phyloP scores from a whole-genome alignment of 192 early-diverging fungal genomes.

The Backusella macrospora region DNA sequence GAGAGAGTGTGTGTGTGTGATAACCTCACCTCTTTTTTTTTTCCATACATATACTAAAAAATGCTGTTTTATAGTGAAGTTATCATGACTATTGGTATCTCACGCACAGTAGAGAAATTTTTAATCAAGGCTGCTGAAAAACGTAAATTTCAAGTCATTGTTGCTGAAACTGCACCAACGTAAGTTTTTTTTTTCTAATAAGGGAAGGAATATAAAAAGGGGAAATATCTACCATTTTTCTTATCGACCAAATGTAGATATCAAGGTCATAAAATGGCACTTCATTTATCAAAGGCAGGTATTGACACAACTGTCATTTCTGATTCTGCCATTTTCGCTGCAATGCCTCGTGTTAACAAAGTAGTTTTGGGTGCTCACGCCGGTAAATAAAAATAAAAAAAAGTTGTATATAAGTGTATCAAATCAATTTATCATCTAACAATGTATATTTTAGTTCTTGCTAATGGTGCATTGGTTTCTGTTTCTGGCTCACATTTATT shows the following conservation, averaged over 20 bases:
- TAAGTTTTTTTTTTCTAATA: slow-evolving; percentile 46
- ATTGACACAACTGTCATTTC: slow-evolving; percentile 93
- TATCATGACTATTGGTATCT: slow-evolving; percentile 90
- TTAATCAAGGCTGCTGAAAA: slow-evolving; percentile 84
- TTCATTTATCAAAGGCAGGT: slow-evolving; percentile 68
- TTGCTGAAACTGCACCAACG: slow-evolving; percentile 89
- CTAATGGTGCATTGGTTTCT: slow-evolving; percentile 91
- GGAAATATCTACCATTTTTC: not conserved
- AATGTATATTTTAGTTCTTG: slow-evolving; percentile 55
- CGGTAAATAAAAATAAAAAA: slow-evolving; percentile 26
- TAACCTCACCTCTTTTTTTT: slow-evolving; percentile 6
- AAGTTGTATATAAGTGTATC: not conserved
- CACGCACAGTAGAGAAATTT: slow-evolving; percentile 82
- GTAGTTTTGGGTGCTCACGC: slow-evolving; percentile 93
- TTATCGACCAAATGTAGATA: slow-evolving; percentile 36
- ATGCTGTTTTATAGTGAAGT: slow-evolving; percentile 70
- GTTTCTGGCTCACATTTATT: slow-evolving; percentile 79
- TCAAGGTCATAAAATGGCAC: slow-evolving; percentile 86
- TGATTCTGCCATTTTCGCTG: slow-evolving; percentile 93
- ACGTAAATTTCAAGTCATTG: slow-evolving; percentile 93
- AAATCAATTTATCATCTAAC: not conserved
- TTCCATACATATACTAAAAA: not conserved
- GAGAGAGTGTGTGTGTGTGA: not conserved
- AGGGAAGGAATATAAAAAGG: no score
- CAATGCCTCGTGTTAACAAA: slow-evolving; percentile 98